A percentile compares a stretch with the other conserved stretches of the same genome.
phyloP scores from a whole-genome alignment of 257 asterid species.

The Petunia secreta region DNA sequence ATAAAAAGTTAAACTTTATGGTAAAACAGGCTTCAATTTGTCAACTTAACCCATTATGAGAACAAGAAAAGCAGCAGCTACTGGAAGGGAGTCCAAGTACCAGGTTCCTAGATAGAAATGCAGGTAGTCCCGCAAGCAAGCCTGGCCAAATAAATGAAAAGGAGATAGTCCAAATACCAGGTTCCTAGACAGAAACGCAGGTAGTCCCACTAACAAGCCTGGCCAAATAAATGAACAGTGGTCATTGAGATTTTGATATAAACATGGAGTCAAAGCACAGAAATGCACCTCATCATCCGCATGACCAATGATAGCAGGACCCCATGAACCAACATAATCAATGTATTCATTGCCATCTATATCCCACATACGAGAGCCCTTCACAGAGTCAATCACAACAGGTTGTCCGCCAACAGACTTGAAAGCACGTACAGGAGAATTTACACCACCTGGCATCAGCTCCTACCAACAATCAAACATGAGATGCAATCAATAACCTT shows the following conservation, averaged over 20 bases:
- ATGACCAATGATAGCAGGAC: conserved; percentile 97
- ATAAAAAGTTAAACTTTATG: neutral
- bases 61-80: neutral
- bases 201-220: neutral
- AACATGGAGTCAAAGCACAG: conserved; percentile 15
- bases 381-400: conserved; percentile 77
- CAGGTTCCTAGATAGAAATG: neutral
- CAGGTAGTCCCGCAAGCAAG: neutral
- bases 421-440: conserved; percentile 97
- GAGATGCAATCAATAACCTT: conserved; percentile 19
- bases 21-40: neutral
- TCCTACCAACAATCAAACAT: conserved; percentile 51
- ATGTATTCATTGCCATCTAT: conserved; percentile 96
- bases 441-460: conserved; percentile 99
- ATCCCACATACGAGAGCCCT: conserved; percentile 96
- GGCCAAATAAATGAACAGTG: neutral
- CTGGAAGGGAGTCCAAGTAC: neutral
- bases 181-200: neutral
- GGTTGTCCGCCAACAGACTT: conserved; percentile 99
- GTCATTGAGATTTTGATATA: neutral
- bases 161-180: neutral
- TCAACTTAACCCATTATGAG: neutral
- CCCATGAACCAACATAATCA: conserved; percentile 99
- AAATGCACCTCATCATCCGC: conserved; percentile 87
- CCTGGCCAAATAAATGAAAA: neutral